Evolutionary conservation across 306 rosid genomes (phyloP).

Genomic region (Senna tora): DNA sequence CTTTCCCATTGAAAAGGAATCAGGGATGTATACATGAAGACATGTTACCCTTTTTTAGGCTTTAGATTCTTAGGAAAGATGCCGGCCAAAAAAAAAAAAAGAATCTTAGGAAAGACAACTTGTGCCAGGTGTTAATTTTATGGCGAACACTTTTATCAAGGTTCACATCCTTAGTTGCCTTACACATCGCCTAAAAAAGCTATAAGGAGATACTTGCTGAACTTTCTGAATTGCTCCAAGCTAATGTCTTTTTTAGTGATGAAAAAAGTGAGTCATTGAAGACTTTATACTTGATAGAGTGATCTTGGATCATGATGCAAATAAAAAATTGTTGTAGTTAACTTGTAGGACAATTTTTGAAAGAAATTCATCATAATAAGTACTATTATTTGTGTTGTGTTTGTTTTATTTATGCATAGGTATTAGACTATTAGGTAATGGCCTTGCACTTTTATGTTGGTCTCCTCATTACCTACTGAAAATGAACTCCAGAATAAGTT

Average conservation of each 20-base stretch:
- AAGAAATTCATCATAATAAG: not conserved
- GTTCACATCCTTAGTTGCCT: too few species aligned
- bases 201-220: not conserved
- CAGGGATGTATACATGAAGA: not conserved
- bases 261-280: not conserved
- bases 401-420: not conserved
- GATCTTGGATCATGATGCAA: not conserved
- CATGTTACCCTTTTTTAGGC: not conserved
- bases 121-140: not conserved
- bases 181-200: not conserved
- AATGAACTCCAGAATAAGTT: not conserved
- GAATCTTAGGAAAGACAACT: not conserved
- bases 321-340: not conserved
- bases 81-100: too few species aligned
- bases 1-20: not conserved
- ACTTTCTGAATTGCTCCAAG: not conserved
- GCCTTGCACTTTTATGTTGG: not conserved
- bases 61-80: not conserved
- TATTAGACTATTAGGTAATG: not conserved
- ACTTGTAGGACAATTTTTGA: not conserved
- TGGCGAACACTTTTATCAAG: too few species aligned
- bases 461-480: not conserved
- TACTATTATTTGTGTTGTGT: not conserved
- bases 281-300: not conserved
- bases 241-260: not conserved